Conservation (phyloP, 495 filamentous ascomycete species). For the Parmelia sp. region DNA sequence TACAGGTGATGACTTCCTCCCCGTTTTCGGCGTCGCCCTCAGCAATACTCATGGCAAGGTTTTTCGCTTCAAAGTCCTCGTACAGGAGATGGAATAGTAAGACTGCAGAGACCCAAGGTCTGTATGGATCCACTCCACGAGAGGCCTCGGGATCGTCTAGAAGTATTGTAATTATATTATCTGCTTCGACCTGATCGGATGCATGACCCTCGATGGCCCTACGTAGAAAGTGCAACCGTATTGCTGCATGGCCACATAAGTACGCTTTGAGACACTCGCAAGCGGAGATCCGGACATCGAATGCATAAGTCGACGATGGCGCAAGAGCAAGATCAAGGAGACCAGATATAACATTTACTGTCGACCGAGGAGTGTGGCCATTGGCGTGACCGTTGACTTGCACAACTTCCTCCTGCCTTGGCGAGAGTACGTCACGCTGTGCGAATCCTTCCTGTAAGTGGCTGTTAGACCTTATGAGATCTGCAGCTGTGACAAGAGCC, state of each 20-base stretch:
- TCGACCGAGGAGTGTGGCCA: constrained; percentile 42
- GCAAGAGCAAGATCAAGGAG: constrained; percentile 83
- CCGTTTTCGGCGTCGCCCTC: constrained; percentile 87
- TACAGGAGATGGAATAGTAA: constrained; percentile 84
- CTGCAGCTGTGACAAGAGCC: constrained; percentile 78
- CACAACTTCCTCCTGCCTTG: constrained; percentile 42
- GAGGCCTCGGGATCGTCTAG: constrained; percentile 52
- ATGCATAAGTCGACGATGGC: constrained; percentile 52
- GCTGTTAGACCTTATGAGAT: constrained; percentile 78
- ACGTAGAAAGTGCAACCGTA: constrained; percentile 75
- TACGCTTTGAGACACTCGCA: constrained; percentile 91
- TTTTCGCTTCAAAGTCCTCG: constrained; percentile 74
- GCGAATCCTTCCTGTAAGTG: constrained; percentile 79
- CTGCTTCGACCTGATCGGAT: constrained; percentile 70
- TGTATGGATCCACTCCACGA: constrained; percentile 72
- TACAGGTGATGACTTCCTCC: constrained; percentile 92
- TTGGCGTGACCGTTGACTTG: constrained; percentile 44
- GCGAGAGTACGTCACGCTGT: constrained; percentile 64
- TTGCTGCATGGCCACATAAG: constrained; percentile 68
- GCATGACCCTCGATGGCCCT: constrained; percentile 85
- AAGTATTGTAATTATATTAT: constrained; percentile 84
- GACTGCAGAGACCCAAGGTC: constrained; percentile 86
- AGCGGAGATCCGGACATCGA: constrained; percentile 76
- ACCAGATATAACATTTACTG: constrained; percentile 86
- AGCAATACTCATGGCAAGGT: constrained; percentile 68